phyloP scores from a whole-genome alignment of 495 filamentous ascomycete species.

The Penicillium silybi region DNA sequence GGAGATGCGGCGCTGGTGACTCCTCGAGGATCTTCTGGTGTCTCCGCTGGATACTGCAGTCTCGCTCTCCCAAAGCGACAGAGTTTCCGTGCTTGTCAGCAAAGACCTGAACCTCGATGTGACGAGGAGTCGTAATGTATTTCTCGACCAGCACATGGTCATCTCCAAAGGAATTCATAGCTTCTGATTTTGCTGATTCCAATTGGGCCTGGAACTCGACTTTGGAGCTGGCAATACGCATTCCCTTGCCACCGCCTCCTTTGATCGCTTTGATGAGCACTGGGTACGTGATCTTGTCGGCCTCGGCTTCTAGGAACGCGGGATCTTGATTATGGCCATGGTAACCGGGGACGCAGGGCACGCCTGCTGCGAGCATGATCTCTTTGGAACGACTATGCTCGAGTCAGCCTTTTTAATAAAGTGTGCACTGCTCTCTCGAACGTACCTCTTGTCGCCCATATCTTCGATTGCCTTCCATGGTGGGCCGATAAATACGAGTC shows the following conservation, averaged over 20 bases:
- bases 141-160: slow-evolving; percentile 96
- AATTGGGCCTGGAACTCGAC: slow-evolving; percentile 79
- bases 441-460: slow-evolving; percentile 92
- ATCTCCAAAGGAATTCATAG: slow-evolving; percentile 87
- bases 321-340: slow-evolving; percentile 83
- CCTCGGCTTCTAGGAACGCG: slow-evolving; percentile 64
- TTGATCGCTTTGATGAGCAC: slow-evolving; percentile 97
- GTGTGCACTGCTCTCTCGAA: background rate
- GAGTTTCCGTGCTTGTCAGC: slow-evolving; percentile 85
- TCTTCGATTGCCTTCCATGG: slow-evolving; percentile 90
- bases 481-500: slow-evolving; percentile 91
- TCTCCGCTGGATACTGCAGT: slow-evolving; percentile 81
- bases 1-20: slow-evolving; percentile 84
- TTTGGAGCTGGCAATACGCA: slow-evolving; percentile 80
- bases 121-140: slow-evolving; percentile 89
- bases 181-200: slow-evolving; percentile 83
- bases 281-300: slow-evolving; percentile 80
- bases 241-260: slow-evolving; percentile 97
- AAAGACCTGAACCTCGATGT: slow-evolving; percentile 98
- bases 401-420: background rate
- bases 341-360: slow-evolving; percentile 95
- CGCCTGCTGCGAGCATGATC: slow-evolving; percentile 90
- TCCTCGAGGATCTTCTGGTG: slow-evolving; percentile 99
- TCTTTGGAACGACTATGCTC: slow-evolving; percentile 68
- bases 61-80: slow-evolving; percentile 79